Evolutionary conservation across 2,329 filamentous ascomycete species (phyloP), one percentile per base, ranked within the genome.

Genomic region (Phymatotrichopsis omnivora): DNA sequence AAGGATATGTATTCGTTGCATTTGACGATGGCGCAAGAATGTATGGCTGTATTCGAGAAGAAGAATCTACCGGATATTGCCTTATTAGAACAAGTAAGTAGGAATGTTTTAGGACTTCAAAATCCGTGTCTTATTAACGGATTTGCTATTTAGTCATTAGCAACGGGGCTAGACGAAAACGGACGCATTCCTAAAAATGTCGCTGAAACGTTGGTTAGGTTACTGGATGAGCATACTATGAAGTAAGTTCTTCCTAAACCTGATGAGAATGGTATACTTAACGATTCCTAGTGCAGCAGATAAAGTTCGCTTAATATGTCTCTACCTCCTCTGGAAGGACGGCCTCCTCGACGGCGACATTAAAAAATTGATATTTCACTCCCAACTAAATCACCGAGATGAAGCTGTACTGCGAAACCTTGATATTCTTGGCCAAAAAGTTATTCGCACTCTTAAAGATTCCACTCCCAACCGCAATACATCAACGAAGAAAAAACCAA

Each of bases 1-100:
- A 95, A 96, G 63, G 85, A 93, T 61, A 80, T 85, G 2, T 98
- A 96, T 63, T 91, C 87, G 0, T 68, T 98, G 42, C 91, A 98
- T 64, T 70, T 98, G 31, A 89, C 80, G 56, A 96, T 98, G 89
- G 91, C 91, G 2, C 83, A 95, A 62, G 86, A 94, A 62, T 93
- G 86, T 62, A 96, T 96, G 87, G 85, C 85, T 57, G 76, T 83
- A 28, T 98, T 98, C 58, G 80, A 93, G 61, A 69, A 77, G 41
- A 76, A 80, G 61, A 94, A 93, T 60, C 71, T 98, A 5, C 74
- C 82, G 5, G 91, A 98, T 60, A 71, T 96, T 47, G 86, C 86
- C 10, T 81, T 82, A 0, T 74, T 87, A 5, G 91, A 98, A 65
- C 91, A 96, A 65, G 71, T 74, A 58, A 23, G 55, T 49, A 1